A percentile compares a stretch with the other conserved stretches of the same genome.
Conservation (phyloP, 371 early-diverging fungal genomes). For the Mortierella sp. region DNA sequence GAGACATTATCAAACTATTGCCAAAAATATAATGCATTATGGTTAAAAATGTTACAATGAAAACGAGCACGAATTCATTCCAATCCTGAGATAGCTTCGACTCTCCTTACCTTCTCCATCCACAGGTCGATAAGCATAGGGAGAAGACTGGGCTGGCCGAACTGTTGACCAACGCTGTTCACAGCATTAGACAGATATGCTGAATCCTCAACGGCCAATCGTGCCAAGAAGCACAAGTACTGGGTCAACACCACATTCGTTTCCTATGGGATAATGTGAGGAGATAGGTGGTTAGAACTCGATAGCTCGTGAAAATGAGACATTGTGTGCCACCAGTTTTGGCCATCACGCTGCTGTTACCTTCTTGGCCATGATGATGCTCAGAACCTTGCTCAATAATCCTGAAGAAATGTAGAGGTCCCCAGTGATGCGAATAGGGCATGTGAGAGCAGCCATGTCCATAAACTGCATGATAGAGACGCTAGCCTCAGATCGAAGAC, state of each 20-base stretch:
- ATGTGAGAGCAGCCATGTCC: slow-evolving; percentile 70
- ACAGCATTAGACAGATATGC: slow-evolving; percentile 63
- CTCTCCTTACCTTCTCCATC: slow-evolving; percentile 75
- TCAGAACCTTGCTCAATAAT: slow-evolving; percentile 65
- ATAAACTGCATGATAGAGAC: slow-evolving; percentile 71
- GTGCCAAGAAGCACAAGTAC: slow-evolving; percentile 74
- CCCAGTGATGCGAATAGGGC: slow-evolving; percentile 65
- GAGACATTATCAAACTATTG: slow-evolving; percentile 82
- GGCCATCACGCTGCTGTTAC: slow-evolving; percentile 39
- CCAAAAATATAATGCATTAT: not conserved
- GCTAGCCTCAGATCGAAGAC: slow-evolving; percentile 72
- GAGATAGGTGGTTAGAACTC: not conserved
- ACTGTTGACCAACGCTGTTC: slow-evolving; percentile 63
- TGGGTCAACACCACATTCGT: slow-evolving; percentile 74
- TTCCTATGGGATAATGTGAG: slow-evolving; percentile 51
- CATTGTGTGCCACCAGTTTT: not conserved
- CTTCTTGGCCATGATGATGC: slow-evolving; percentile 66
- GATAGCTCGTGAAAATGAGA: not conserved
- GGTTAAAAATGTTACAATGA: not conserved
- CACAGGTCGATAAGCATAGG: slow-evolving; percentile 67
- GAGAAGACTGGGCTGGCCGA: slow-evolving; percentile 62
- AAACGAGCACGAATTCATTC: not conserved
- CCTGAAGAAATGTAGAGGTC: slow-evolving; percentile 68
- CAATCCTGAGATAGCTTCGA: not conserved
- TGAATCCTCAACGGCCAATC: slow-evolving; percentile 75